These are phyloP conservation scores for Microthlaspi erraticum DNA, from an alignment of 345 rosid genomes.

Conservation along the genomic window DNA sequence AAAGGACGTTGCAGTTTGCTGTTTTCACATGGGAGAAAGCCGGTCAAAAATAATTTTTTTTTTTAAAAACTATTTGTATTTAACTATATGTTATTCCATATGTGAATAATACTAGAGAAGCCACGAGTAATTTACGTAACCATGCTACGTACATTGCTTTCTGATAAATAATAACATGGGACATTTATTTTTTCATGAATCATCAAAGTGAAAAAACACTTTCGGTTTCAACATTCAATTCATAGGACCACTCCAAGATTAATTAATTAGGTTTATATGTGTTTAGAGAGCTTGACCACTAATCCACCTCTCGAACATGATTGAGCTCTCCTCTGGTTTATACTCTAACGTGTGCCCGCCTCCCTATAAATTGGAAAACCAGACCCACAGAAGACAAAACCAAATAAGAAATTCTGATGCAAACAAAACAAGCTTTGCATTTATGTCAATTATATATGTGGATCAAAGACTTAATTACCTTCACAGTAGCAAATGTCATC, in stretches of 20 bases:
- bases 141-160: too few relatives aligned
- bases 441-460: background rate
- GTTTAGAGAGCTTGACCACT: background rate
- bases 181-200: too few relatives aligned
- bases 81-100: too few relatives aligned
- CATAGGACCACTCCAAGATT: too few relatives aligned
- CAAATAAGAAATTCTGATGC: background rate
- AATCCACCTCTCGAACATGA: conserved; percentile 23
- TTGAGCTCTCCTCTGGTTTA: conserved; percentile 2
- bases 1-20: conserved; percentile 6
- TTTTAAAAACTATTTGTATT: too few relatives aligned
- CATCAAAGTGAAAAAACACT: too few relatives aligned
- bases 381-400: background rate
- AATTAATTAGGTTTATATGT: too few relatives aligned
- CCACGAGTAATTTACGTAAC: too few relatives aligned
- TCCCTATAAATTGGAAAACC: conserved; percentile 3
- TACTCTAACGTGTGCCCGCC: conserved; percentile 14
- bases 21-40: background rate
- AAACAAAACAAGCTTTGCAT: background rate
- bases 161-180: too few relatives aligned
- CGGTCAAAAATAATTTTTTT: background rate
- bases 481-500: conserved; percentile 71
- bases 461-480: conserved; percentile 40
- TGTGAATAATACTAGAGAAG: too few relatives aligned
- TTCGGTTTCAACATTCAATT: too few relatives aligned